Evolutionary conservation across 1,284 basidiomycete species (phyloP), one percentile per base, ranked within the genome.

Genomic region (Cryptococcus sp.): DNA sequence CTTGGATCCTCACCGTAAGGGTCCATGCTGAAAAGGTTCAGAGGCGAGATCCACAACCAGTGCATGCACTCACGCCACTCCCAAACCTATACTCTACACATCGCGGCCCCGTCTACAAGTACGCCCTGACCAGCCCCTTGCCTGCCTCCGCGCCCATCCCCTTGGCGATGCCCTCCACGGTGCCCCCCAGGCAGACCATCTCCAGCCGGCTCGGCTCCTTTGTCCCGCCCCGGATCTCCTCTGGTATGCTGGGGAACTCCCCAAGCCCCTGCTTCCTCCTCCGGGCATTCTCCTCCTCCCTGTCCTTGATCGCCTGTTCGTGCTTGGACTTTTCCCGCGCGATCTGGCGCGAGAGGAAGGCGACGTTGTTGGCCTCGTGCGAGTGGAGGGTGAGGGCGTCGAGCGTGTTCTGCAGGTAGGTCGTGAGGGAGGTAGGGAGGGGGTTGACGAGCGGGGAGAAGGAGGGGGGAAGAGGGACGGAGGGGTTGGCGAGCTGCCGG

Each of bases 301-400:
- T 84, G 75, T 91, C 91, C 67, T 83, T 82, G 55, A 94, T 77
- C 67, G 87, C 86, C 55, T 81, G 80, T 60, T 98, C 95, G 59
- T 92, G 90, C 61, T 85, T 85, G 40, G 83, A 79, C 72, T 87
- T 88, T 78, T 98, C 95, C 46, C 95, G 84, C 23, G 87, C 88
- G 68, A 97, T 92, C 77, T 97, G 93, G 57, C 95, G 87, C 47
- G 84, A 82, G 70, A 94, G 82, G 82, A 94, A 98, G 49, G 89
- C 92, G 56, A 97, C 84, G 76, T 97, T 97, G 62, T 91, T 89
- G 71, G 92, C 88, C 77, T 96, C 93, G 56, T 89, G 89, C 65
- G 86, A 85, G 80, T 92, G 91, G 58, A 81, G 84, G 74, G 94
- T 91, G 62, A 96, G 81, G 0, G 87, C 84, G 69, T 94, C 89